These are phyloP conservation scores for Aspergillus novofumigatus DNA, from an alignment of 2,329 filamentous ascomycete species.

Conservation along the genomic window DNA sequence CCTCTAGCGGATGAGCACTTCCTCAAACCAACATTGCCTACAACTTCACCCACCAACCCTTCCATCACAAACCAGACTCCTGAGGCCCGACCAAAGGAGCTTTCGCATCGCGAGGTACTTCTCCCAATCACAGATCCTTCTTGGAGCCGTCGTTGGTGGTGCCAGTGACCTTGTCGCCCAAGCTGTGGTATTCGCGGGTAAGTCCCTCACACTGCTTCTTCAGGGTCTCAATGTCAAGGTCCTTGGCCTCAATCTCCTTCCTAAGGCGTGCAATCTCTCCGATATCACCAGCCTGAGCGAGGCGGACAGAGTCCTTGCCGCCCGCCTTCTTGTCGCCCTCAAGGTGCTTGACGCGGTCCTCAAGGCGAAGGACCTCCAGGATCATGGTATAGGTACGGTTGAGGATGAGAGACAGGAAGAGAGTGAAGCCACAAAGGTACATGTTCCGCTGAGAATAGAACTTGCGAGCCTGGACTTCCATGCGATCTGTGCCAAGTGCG, in stretches of 20 bases:
- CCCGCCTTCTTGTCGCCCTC: slow-evolving; percentile 62
- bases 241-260: slow-evolving; percentile 66
- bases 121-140: slow-evolving; percentile 49
- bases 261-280: slow-evolving; percentile 74
- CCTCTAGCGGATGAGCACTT: neutral
- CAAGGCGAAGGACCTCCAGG: slow-evolving; percentile 82
- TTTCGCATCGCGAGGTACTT: neutral
- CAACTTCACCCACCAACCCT: neutral
- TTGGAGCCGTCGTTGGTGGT: slow-evolving; percentile 46
- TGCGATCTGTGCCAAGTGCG: slow-evolving; percentile 85
- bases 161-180: slow-evolving; percentile 75
- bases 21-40: neutral
- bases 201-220: slow-evolving; percentile 91
- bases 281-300: slow-evolving; percentile 66
- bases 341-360: slow-evolving; percentile 82
- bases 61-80: neutral
- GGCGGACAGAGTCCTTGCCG: slow-evolving; percentile 66
- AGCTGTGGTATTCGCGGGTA: slow-evolving; percentile 75
- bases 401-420: slow-evolving; percentile 94
- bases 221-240: slow-evolving; percentile 76
- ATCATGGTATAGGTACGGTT: slow-evolving; percentile 99
- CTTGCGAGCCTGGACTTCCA: slow-evolving; percentile 98
- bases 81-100: neutral
- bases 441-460: slow-evolving; percentile 99
- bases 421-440: slow-evolving; percentile 99